Base-by-base conservation (phyloP, 371 early-diverging fungal genomes). In the Coemansia sp. region DNA sequence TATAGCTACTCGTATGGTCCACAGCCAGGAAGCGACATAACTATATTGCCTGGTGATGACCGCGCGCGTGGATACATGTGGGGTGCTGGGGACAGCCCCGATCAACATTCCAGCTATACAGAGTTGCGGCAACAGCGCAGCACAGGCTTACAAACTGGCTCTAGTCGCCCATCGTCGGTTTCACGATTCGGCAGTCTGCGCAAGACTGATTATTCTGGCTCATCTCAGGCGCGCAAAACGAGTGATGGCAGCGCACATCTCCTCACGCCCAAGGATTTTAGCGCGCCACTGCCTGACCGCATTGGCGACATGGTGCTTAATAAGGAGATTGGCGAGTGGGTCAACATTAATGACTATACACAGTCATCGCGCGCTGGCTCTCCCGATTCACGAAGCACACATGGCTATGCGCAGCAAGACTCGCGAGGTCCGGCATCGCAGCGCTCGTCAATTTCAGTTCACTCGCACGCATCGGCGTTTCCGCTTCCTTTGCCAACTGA, bases 251-350 rank as follows among this genome's bases (percentile, higher is more conserved):
- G 67, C 45, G 72, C 71, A 2, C 67, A 71, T 10, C 54, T 79
- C 37, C 59, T 79, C 4, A 79, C 76, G 13, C 79, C 80, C 7
- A 64, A 68, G 26, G 80, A 79, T 53, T 75, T 80, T 58, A 53
- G 61, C 48, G 63, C 27, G 22, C 80, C 76, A 18, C 34, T 79
- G 47, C 80, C 79, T 3, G 66, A 79, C n/a, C 79, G 79, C 10
- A 54, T 79, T n/a, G 79, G 79, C 57, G 68, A 79, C 42, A 79
- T 79, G 79, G 79, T 79, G 2, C 54, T 79, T 24, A 79, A 79
- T 39, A 65, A 63, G 62, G 64, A 54, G 22, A 29, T 64, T 11
- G 79, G 79, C 37, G 78, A 78, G 31, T 79, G 79, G 79, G 74
- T 79, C 21, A 53, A 79, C 24, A 74, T 79, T 10, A 61, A 45